phyloP scores from a whole-genome alignment of 2,329 filamentous ascomycete genomes.

The Didymella arachidicola region DNA sequence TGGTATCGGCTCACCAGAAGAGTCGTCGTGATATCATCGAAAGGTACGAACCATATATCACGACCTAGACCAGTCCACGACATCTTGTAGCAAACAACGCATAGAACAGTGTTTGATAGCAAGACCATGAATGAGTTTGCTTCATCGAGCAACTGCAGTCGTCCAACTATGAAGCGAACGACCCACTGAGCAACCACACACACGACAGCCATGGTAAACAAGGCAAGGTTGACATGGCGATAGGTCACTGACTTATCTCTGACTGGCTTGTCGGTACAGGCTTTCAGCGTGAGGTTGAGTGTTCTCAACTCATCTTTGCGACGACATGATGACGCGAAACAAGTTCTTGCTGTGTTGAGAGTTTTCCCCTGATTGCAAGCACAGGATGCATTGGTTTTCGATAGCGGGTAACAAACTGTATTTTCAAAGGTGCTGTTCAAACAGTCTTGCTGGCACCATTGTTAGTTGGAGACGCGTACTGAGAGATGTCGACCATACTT shows the following conservation, averaged over 20 bases:
- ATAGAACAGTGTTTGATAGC: constrained; percentile 10
- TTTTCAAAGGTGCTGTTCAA: constrained; percentile 1
- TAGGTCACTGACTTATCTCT: constrained; percentile 19
- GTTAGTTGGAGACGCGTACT: background rate
- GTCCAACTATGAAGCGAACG: constrained; percentile 7
- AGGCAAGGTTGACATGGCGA: constrained; percentile 2
- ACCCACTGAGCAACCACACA: constrained; percentile 5
- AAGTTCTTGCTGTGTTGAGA: constrained; percentile 1
- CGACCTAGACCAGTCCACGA: constrained; percentile 22
- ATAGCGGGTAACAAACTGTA: constrained; percentile 1
- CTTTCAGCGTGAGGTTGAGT: constrained; percentile 3
- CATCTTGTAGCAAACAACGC: constrained; percentile 20
- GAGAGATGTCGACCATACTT: background rate
- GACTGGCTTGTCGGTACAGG: constrained; percentile 8
- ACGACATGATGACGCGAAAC: constrained; percentile 2
- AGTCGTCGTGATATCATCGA: constrained; percentile 14
- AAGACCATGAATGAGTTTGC: constrained; percentile 7
- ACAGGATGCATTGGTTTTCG: background rate
- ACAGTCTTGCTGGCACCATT: constrained; percentile 3
- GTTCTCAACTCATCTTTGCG: constrained; percentile 4
- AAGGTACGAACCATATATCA: constrained; percentile 22
- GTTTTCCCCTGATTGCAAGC: constrained; percentile 1
- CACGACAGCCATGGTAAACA: constrained; percentile 7
- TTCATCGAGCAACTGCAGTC: constrained; percentile 13
- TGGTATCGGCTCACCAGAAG: constrained; percentile 12